Evolutionary conservation across 352 stramenopile genomes (phyloP), one percentile per base, ranked within the genome.

Genomic region (Phytophthora nicotianae): DNA sequence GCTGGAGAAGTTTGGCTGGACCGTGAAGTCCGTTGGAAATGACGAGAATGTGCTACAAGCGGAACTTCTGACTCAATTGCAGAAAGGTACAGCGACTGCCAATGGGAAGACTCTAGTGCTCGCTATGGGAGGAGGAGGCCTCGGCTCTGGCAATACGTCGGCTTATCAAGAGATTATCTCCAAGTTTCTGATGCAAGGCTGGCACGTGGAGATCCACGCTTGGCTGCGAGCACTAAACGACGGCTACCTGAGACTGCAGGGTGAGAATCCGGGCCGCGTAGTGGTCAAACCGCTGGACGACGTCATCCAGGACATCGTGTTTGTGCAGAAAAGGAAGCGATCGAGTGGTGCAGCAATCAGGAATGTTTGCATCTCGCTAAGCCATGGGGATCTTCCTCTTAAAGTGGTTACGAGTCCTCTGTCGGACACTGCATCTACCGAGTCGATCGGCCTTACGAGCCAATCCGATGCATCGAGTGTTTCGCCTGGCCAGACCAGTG

Each of bases 161-260:
- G 58, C 50, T 4, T 63, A 54, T 26, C 53, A 66, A 20, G 53
- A 73, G 17, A 43, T 60, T 7, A 19, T 69, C 21, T 50, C 32
- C 19, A 65, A 69, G 27, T 65, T 73, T 16, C 33, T 72, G 14
- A 48, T 55, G 2, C 20, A 61, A 24, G 33, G 48, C 0, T 72
- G 65, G 59, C 49, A 50, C 10, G 52, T 72, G 13, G 65, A 72
- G 49, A 65, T 72, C 20, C 58, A 72, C 42, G 29, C 58, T 35
- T 72, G 65, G 65, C 41, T 72, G 20, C 60, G 58, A 10, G 32
- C 64, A 10, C 21, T 72, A 26, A 65, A 53, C 37, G 65, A 72
- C 37, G 51, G 58, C 4, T 69, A 62, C 29, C 8, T 72, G 13
- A 37, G 43, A 1, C 37, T 72, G 4, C 65, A 68, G 33, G 41